These are phyloP conservation scores for Cyclanthera cordifolia DNA, from an alignment of 306 rosid species.

Conservation along the genomic window DNA sequence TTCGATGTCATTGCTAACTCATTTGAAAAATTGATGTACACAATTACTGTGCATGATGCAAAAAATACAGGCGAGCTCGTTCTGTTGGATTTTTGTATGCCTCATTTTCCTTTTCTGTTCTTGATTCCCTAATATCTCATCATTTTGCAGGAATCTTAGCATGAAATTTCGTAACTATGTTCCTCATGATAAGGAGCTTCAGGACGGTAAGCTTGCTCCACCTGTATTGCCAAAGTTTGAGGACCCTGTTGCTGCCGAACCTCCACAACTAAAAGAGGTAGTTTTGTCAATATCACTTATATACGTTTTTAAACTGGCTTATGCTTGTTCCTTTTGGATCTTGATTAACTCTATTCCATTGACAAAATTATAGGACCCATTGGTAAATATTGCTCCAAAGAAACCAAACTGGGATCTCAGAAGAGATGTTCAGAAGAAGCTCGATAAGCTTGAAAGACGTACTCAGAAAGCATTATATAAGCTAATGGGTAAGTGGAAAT, in stretches of 20 bases:
- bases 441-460: constrained; percentile 81
- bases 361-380: constrained; percentile 48
- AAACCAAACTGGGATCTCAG: constrained; percentile 94
- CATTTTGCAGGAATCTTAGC: constrained; percentile 31
- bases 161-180: constrained; percentile 92
- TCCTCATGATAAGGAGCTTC: constrained; percentile 83
- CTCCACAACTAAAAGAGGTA: constrained; percentile 51
- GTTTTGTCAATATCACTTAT: neutral
- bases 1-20: neutral
- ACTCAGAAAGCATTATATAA: constrained; percentile 75
- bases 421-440: constrained; percentile 93
- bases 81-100: neutral
- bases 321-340: neutral
- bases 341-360: neutral
- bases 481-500: constrained; percentile 16
- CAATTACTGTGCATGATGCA: neutral
- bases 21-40: neutral
- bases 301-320: neutral
- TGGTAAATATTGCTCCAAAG: constrained; percentile 89
- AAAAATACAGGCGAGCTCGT: neutral
- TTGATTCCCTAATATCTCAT: constrained; percentile 7
- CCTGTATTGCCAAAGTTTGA: constrained; percentile 73
- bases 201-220: constrained; percentile 74
- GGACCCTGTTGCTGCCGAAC: constrained; percentile 55
- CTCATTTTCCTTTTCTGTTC: neutral